Conservation (phyloP, 257 asterid genomes). For the Solanum tarijense region DNA sequence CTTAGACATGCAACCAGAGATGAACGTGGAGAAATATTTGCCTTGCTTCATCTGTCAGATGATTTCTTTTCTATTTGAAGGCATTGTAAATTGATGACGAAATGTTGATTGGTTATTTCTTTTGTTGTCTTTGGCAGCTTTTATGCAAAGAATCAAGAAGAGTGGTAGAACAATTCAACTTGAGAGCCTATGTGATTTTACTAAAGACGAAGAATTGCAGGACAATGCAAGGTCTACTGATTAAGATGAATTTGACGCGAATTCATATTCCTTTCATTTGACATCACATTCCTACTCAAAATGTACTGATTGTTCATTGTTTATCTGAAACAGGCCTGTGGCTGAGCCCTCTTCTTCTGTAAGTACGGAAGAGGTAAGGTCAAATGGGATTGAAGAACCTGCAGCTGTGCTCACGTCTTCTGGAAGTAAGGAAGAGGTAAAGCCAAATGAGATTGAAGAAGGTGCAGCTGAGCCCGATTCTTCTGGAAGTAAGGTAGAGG, state of each 20-base stretch:
- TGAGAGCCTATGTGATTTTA: conserved; percentile 58
- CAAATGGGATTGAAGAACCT: not conserved
- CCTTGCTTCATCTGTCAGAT: not conserved
- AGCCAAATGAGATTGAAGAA: not conserved
- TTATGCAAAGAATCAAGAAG: conserved; percentile 73
- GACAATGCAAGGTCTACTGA: conserved; percentile 4
- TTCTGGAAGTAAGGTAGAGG: conserved; percentile 8
- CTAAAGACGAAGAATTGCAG: conserved; percentile 29
- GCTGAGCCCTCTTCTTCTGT: conserved; percentile 6
- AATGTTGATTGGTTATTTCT: not conserved
- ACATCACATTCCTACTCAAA: not conserved
- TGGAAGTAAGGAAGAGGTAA: conserved; percentile 8
- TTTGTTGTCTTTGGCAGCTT: conserved; percentile 42
- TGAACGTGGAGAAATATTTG: not conserved
- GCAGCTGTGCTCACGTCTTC: not conserved
- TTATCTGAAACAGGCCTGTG: conserved; percentile 10
- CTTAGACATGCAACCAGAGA: not conserved
- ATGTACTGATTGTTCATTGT: not conserved
- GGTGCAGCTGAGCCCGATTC: not conserved
- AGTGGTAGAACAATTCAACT: conserved; percentile 43
- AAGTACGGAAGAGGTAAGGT: not conserved
- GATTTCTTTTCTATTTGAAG: not conserved
- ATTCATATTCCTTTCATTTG: not conserved
- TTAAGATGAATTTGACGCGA: not conserved
- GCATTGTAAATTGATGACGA: not conserved